Conservation (phyloP, 352 stramenopile genomes). For the Globisporangium canariense region DNA sequence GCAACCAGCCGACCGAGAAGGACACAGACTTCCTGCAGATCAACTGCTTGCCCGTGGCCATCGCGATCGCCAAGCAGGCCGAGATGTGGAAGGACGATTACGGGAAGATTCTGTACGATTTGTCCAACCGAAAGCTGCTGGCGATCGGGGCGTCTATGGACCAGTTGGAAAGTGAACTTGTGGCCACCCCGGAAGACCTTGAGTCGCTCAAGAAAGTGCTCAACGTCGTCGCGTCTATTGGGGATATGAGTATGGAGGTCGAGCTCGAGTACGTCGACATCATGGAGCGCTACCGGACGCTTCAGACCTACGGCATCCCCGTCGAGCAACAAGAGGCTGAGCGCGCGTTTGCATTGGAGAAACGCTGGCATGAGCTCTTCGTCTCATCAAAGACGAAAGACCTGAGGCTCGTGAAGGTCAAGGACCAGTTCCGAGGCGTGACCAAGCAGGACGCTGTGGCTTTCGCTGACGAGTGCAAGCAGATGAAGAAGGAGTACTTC, state of each 20-base stretch:
- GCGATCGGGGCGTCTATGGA: constrained; percentile 72
- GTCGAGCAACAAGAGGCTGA: constrained; percentile 63
- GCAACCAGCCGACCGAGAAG: constrained; percentile 88
- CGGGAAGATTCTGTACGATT: constrained; percentile 87
- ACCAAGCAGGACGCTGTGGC: constrained; percentile 89
- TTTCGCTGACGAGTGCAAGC: constrained; percentile 86
- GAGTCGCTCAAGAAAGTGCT: constrained; percentile 94
- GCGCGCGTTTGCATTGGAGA: constrained; percentile 76
- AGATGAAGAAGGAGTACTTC: constrained; percentile 87
- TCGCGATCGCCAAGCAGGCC: constrained; percentile 89
- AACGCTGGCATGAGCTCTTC: constrained; percentile 81
- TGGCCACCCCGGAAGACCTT: constrained; percentile 79
- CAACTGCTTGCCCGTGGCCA: constrained; percentile 87
- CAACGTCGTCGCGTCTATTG: constrained; percentile 88
- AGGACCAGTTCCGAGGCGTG: constrained; percentile 93
- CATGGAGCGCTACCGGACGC: constrained; percentile 89
- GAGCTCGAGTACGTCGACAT: constrained; percentile 93
- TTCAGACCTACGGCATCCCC: constrained; percentile 81
- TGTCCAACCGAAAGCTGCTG: constrained; percentile 84
- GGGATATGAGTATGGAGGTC: constrained; percentile 90
- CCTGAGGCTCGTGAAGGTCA: constrained; percentile 90
- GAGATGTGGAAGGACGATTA: constrained; percentile 95
- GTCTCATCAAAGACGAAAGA: constrained; percentile 91
- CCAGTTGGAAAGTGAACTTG: constrained; percentile 76
- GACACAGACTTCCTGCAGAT: constrained; percentile 95